phyloP scores from a whole-genome alignment of 148 eudicot genomes.

The Rhododendron henanense region DNA sequence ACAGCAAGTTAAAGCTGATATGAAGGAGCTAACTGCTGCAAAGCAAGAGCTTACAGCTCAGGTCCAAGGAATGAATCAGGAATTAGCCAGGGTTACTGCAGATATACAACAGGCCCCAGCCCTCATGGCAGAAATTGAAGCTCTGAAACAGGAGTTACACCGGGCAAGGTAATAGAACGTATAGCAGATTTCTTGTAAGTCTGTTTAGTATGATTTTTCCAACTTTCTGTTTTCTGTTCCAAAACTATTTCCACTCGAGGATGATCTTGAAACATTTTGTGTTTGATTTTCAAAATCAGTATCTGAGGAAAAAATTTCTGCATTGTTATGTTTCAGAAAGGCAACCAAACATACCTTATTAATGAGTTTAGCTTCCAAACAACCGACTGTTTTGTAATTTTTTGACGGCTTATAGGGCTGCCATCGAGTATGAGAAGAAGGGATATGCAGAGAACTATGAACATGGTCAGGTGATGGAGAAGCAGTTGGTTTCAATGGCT shows the following conservation, averaged over 20 bases:
- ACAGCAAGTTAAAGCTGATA: constrained; percentile 56
- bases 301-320: not conserved
- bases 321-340: not conserved
- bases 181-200: not conserved
- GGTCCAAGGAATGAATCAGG: constrained; percentile 77
- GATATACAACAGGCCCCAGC: constrained; percentile 77
- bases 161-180: constrained; percentile 56
- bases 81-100: constrained; percentile 59
- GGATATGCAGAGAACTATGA: constrained; percentile 86
- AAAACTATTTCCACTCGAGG: not conserved
- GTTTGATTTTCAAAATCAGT: not conserved
- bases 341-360: not conserved
- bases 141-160: constrained; percentile 67
- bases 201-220: not conserved
- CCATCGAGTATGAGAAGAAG: constrained; percentile 92
- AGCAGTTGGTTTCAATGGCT: constrained; percentile 73
- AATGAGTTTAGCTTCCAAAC: not conserved
- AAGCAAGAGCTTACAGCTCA: constrained; percentile 67
- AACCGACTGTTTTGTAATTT: not conserved
- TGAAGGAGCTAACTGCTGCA: constrained; percentile 65
- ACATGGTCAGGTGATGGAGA: constrained; percentile 88
- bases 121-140: constrained; percentile 70
- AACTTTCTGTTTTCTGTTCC: not conserved
- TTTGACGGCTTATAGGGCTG: constrained; percentile 53
- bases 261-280: not conserved